Evolutionary conservation across 2,329 filamentous ascomycete genomes (phyloP).

Genomic region (Pseudogymnoascus pannorum): DNA sequence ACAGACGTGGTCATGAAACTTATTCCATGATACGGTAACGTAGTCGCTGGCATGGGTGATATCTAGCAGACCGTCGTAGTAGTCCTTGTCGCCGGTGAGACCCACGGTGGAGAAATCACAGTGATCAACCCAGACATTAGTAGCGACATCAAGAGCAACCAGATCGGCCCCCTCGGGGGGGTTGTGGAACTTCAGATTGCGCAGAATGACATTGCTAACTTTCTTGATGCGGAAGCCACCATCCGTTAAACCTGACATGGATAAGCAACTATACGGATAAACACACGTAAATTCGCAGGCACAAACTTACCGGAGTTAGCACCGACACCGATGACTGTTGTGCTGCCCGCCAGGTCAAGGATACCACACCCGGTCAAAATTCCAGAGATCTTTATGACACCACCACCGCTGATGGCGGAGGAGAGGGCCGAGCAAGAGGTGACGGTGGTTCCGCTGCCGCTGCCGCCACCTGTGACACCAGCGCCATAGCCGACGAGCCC

Average conservation of each 20-base stretch:
- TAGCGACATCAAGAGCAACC: conserved; percentile 35
- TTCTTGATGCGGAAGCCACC: conserved; percentile 39
- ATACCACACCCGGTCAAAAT: conserved; percentile 31
- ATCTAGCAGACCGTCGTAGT: conserved; percentile 38
- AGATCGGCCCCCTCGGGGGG: conserved; percentile 40
- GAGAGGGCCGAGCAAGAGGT: conserved; percentile 36
- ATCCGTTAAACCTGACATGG: conserved; percentile 31
- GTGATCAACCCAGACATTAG: conserved; percentile 31
- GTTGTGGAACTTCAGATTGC: conserved; percentile 42
- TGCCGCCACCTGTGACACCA: conserved; percentile 35
- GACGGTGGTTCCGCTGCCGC: conserved; percentile 38
- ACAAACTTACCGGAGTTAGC: conserved; percentile 24
- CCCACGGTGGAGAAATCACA: conserved; percentile 21
- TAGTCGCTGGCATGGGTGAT: conserved; percentile 38
- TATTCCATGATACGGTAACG: conserved; percentile 37
- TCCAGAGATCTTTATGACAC: conserved; percentile 36
- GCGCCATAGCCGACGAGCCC: neutral
- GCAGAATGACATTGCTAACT: conserved; percentile 43
- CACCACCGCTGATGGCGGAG: conserved; percentile 26
- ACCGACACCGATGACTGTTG: conserved; percentile 37
- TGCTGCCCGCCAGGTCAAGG: conserved; percentile 35
- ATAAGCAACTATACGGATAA: neutral
- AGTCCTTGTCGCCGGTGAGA: conserved; percentile 37
- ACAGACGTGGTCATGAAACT: conserved; percentile 36
- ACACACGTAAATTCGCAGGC: neutral